Evolutionary conservation across 1,139 yeast genomes (phyloP).

Genomic region (Hyphopichia fennica): DNA sequence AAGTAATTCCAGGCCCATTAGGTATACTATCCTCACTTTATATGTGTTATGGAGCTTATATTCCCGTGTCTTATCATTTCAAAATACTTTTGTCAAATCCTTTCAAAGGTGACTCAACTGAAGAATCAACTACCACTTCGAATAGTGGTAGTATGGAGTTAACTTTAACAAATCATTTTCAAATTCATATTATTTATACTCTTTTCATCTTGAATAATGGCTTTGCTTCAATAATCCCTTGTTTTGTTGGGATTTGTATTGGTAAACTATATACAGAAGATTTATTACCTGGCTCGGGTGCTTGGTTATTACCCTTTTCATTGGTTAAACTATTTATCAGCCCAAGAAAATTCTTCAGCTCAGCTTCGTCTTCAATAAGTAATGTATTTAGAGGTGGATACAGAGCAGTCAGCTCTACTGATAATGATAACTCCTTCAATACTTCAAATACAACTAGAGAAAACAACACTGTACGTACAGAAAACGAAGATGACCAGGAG

Average conservation of each 20-base stretch:
- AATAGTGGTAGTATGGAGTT: slow-evolving; percentile 20
- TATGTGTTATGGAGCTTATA: slow-evolving; percentile 53
- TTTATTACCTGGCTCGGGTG: slow-evolving; percentile 58
- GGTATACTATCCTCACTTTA: slow-evolving; percentile 61
- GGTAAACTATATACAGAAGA: slow-evolving; percentile 58
- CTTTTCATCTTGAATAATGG: slow-evolving; percentile 59
- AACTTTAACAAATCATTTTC: slow-evolving; percentile 56
- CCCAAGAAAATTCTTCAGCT: slow-evolving; percentile 18
- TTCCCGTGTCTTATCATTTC: slow-evolving; percentile 65
- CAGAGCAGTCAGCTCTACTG: slow-evolving; percentile 1
- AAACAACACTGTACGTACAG: not conserved
- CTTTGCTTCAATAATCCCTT: slow-evolving; percentile 47
- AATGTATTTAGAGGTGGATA: slow-evolving; percentile 7
- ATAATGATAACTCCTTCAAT: not conserved
- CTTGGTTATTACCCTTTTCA: slow-evolving; percentile 47
- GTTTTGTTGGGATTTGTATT: slow-evolving; percentile 57
- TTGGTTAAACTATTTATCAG: slow-evolving; percentile 23
- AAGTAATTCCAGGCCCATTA: slow-evolving; percentile 59
- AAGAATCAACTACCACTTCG: slow-evolving; percentile 9
- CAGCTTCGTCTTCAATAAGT: not conserved
- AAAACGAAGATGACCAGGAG: slow-evolving; percentile 21
- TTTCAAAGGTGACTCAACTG: not conserved
- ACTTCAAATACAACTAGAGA: slow-evolving; percentile 9
- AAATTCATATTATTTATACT: slow-evolving; percentile 51
- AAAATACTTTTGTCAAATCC: slow-evolving; percentile 42